Evolutionary conservation across 129 eudicot species (phyloP), one percentile per base, ranked within the genome.

Genomic region (Artemisia annua): DNA sequence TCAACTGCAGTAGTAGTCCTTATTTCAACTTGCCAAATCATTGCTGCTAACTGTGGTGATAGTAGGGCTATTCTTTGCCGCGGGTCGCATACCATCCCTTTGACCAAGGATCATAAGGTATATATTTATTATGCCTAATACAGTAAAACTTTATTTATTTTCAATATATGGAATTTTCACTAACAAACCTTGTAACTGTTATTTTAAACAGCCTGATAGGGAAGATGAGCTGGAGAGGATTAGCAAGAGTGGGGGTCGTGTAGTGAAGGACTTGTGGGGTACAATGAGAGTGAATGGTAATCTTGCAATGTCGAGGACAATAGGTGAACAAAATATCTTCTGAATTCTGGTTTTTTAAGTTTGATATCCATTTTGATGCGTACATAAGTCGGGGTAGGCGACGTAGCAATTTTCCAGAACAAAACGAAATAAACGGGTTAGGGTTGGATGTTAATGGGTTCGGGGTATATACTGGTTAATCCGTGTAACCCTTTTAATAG

Each of bases 231-330:
- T 28, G 16, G 44, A 60, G 48, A 77, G 81, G 43, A 77, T 77
- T 26, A 5, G 2, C 30, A 15, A 26, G 48, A 54, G 53, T 12
- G 77, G 71, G 20, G 77, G 81, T 3, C 30, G 24, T 53, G 55
- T 78, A 55, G 30, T 39, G 11, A 39, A 1, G 12, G 63, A 70
- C 56, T 2, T 7, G 19, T 26, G 57, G 17, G 81, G 81, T 61
- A 35, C 46, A 19, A 30, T 26, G 35, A 70, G 82, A 57, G 82
- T 71, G 53, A 59, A 63, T 32, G 77, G 72, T 58, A 66, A 63
- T 11, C 82, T 78, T 22, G 82, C 77, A 1, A 78, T 70, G 82
- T 60, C 82, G 4, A 78, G 77, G 32, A 77, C 82, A 16, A 78
- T 63, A 78, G 77, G 82, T 77, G 28, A 49, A 53, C 7, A 8